Evolutionary conservation across 805 yeast species (phyloP).

Genomic region (Yarrowia bubula): DNA sequence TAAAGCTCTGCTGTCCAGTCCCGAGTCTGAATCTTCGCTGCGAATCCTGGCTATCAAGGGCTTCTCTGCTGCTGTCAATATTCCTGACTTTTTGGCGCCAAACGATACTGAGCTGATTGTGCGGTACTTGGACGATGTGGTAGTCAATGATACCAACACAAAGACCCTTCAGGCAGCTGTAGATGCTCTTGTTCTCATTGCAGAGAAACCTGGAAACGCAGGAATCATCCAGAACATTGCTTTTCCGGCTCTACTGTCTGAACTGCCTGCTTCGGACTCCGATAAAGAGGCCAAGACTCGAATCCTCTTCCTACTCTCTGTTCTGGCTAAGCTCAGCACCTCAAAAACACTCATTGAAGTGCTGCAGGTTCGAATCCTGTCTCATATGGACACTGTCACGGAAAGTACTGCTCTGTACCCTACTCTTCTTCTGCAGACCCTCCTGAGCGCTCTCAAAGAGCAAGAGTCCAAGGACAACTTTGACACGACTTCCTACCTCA

Average conservation of each 20-base stretch:
- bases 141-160: conserved; percentile 52
- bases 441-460: conserved; percentile 35
- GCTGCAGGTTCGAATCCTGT: conserved; percentile 42
- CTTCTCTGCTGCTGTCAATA: conserved; percentile 53
- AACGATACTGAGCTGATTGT: conserved; percentile 63
- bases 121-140: conserved; percentile 60
- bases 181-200: conserved; percentile 52
- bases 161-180: conserved; percentile 54
- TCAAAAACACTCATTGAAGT: conserved; percentile 40
- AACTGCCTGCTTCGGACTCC: conserved; percentile 48
- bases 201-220: conserved; percentile 38
- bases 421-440: conserved; percentile 35
- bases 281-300: background rate
- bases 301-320: conserved; percentile 3
- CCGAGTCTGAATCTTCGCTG: conserved; percentile 66
- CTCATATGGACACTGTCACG: conserved; percentile 36
- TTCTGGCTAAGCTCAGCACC: conserved; percentile 4
- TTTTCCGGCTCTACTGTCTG: conserved; percentile 51
- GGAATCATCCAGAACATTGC: conserved; percentile 50
- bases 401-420: conserved; percentile 30
- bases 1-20: conserved; percentile 61
- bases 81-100: conserved; percentile 47
- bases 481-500: background rate
- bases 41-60: conserved; percentile 66
- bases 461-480: conserved; percentile 29